These are phyloP conservation scores for Cercospora zeae-maydis DNA, from an alignment of 2,329 filamentous ascomycete species.

Conservation along the genomic window DNA sequence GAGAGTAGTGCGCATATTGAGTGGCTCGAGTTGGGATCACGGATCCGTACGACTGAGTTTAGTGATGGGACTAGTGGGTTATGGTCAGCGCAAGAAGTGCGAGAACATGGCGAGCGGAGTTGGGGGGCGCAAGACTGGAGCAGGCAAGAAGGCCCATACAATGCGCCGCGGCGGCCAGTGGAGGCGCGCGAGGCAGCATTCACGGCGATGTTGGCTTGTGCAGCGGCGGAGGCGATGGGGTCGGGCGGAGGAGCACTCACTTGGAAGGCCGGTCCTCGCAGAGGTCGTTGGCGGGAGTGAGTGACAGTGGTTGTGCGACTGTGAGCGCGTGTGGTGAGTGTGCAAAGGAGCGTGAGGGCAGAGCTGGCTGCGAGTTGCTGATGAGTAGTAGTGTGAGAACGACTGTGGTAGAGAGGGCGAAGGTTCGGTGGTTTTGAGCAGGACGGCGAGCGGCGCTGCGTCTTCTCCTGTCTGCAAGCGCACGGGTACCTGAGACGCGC, in stretches of 20 bases:
- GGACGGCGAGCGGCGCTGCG: background rate
- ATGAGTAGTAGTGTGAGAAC: background rate
- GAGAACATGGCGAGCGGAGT: slow-evolving; percentile 5
- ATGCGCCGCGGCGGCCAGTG: background rate
- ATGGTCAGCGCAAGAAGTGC: slow-evolving; percentile 18
- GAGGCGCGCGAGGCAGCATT: background rate
- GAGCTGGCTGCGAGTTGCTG: slow-evolving; percentile 15
- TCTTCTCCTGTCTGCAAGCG: slow-evolving; percentile 10
- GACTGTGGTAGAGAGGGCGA: background rate
- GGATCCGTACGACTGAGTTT: slow-evolving; percentile 18
- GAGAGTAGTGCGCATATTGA: slow-evolving; percentile 23
- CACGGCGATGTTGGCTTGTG: background rate
- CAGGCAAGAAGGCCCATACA: slow-evolving; percentile 1
- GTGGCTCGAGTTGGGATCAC: slow-evolving; percentile 14
- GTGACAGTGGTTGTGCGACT: slow-evolving; percentile 19
- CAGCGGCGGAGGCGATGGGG: background rate
- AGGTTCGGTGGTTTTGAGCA: background rate
- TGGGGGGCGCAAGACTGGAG: background rate
- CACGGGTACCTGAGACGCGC: slow-evolving; percentile 3
- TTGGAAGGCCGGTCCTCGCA: slow-evolving; percentile 11
- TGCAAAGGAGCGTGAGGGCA: slow-evolving; percentile 17
- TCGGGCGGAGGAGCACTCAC: background rate
- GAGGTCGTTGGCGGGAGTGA: slow-evolving; percentile 6
- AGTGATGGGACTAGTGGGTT: slow-evolving; percentile 8
- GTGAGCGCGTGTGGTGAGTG: slow-evolving; percentile 13